Percentiles rank a stretch among this genome's conserved stretches.
These are phyloP conservation scores for Sporothrix humicola DNA, from an alignment of 2,329 filamentous ascomycete species.

Conservation along the genomic window DNA sequence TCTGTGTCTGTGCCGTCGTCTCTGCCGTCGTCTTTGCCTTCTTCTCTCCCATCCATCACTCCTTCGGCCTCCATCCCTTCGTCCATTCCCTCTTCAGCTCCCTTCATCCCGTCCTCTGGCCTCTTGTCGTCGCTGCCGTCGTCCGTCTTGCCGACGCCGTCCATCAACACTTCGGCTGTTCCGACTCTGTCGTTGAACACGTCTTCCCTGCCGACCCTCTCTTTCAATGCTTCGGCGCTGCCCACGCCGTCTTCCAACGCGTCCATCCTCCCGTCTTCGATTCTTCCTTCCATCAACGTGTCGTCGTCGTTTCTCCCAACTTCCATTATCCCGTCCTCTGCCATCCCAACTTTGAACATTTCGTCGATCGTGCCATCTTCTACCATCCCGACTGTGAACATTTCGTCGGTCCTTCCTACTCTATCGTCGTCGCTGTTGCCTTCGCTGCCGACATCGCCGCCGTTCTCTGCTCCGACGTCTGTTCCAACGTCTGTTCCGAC, in stretches of 20 bases:
- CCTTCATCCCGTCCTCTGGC: constrained; percentile 9
- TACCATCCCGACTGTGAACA: background rate
- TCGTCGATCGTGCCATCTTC: background rate
- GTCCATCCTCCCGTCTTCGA: background rate
- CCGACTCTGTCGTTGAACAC: background rate
- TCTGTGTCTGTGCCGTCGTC: constrained; percentile 6
- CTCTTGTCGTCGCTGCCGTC: constrained; percentile 10
- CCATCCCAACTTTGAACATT: background rate
- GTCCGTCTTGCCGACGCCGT: background rate
- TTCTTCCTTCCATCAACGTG: background rate
- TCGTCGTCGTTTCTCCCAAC: background rate
- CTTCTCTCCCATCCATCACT: background rate
- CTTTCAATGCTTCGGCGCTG: background rate
- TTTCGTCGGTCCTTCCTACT: background rate
- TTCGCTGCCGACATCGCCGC: background rate
- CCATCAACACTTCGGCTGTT: background rate
- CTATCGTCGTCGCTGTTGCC: background rate
- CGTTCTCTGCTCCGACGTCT: background rate
- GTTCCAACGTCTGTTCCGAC: too few species aligned
- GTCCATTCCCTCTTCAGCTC: background rate
- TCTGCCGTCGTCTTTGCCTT: background rate
- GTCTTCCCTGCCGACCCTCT: background rate
- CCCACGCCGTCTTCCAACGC: background rate
- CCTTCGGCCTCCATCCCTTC: background rate
- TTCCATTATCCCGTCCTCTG: background rate